Evolutionary conservation across 495 filamentous ascomycete species (phyloP), one percentile per base, ranked within the genome.

Genomic region (Penicillium waksmanii): DNA sequence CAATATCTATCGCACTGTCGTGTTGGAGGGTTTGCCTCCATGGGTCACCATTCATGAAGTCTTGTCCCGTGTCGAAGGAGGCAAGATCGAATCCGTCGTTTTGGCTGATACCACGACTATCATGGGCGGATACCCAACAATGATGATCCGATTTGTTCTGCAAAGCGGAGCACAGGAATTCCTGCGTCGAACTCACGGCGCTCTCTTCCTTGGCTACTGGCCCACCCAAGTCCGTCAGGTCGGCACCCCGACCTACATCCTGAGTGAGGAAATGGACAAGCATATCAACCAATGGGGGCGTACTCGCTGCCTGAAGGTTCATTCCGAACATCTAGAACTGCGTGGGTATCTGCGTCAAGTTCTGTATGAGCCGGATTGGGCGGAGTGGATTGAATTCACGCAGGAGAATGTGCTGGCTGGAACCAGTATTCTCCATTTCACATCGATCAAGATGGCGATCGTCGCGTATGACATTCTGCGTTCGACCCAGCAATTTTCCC

Each of bases 201-300:
- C 61, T 7, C 46, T 76, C 18, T 54, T 13, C 5, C 8, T 69
- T 23, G 49, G 64, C 1, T 51, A 64, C 15, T 31, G 35, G 12
- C 50, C 31, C 17, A 67, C 58, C 23, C 58, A 56, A 21, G 70
- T 72, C 2, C 53, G 63, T 6, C 67, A 62, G 19, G 66, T 76
- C 4, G 58, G 64, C 34, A 77, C 75, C 3, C 68, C 75, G 5
- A 77, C 73, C 0, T 77, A 73, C 33, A 70, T 67, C 2, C 64
- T 75, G 13, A 40, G 57, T 0, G 34, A 48, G 9, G 57, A 63
- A 1, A 63, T 72, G 51, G 54, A 62, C 48, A 40, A 53, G 5
- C 34, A 65, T 31, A 63, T 77, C 31, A 17, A 17, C 1, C 19
- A 65, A 1, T 15, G 63, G n/a, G 73, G 69, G 1, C 63, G 67